These are phyloP conservation scores for Neurospora tetraspora DNA, from an alignment of 495 filamentous ascomycete species.

Conservation along the genomic window DNA sequence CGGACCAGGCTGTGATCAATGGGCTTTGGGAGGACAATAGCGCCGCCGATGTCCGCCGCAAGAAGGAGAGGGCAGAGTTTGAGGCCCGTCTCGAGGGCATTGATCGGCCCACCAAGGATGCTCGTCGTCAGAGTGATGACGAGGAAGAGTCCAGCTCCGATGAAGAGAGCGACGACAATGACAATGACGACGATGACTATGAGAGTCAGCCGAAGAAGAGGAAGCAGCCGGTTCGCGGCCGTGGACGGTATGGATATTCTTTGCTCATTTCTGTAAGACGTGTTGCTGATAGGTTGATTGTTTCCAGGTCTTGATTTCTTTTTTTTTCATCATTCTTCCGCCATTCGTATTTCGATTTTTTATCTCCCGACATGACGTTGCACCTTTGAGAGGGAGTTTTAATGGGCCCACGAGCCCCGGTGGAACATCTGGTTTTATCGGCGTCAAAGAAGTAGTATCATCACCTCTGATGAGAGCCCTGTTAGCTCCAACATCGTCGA, in stretches of 20 bases:
- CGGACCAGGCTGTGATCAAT: slow-evolving; percentile 2
- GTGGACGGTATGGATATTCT: slow-evolving; percentile 1
- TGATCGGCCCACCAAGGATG: neutral
- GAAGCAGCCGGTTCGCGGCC: neutral
- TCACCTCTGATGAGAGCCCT: neutral
- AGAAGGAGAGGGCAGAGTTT: neutral
- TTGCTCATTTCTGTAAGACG: slow-evolving; percentile 11
- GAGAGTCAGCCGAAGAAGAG: neutral
- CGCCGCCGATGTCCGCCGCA: slow-evolving; percentile 8
- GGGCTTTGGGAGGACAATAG: slow-evolving; percentile 15
- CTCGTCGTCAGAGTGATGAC: neutral
- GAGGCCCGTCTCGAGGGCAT: slow-evolving; percentile 5
- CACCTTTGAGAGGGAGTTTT: neutral
- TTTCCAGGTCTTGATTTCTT: slow-evolving; percentile 4
- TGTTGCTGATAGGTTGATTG: slow-evolving; percentile 2
- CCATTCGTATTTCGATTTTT: neutral
- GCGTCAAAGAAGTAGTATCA: neutral
- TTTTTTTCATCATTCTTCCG: neutral
- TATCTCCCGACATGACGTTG: neutral
- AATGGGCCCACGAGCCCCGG: neutral
- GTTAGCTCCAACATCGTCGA: neutral
- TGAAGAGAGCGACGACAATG: neutral
- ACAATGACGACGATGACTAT: neutral
- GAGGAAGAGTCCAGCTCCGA: neutral
- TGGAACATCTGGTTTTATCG: neutral